Evolutionary conservation across 192 early-diverging fungal genomes (phyloP).

Genomic region (Rhizoclosmatium sp.): DNA sequence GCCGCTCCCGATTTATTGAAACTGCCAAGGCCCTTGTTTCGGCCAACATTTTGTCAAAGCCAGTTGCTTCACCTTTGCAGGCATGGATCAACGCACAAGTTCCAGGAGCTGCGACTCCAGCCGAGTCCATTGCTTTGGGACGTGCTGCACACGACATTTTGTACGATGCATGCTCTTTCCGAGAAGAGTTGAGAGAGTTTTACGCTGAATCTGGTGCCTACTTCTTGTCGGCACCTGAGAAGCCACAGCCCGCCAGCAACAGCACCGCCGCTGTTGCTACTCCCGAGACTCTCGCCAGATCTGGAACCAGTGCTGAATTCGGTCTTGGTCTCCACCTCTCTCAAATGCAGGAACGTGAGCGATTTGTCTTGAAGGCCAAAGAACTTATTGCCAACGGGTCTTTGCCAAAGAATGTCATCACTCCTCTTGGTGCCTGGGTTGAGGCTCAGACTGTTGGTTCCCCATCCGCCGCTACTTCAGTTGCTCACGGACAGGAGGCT

Average conservation of each 20-base stretch:
- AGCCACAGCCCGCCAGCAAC: neutral
- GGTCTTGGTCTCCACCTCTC: slow-evolving; percentile 82
- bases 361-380: slow-evolving; percentile 69
- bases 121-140: slow-evolving; percentile 2
- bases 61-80: slow-evolving; percentile 14
- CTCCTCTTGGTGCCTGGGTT: slow-evolving; percentile 20
- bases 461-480: slow-evolving; percentile 62
- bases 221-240: neutral
- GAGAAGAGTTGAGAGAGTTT: slow-evolving; percentile 17
- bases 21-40: slow-evolving; percentile 65
- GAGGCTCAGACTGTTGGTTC: slow-evolving; percentile 24
- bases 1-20: slow-evolving; percentile 61
- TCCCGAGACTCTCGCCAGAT: slow-evolving; percentile 2
- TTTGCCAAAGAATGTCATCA: neutral
- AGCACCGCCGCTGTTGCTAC: neutral
- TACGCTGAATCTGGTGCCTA: slow-evolving; percentile 14
- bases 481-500: slow-evolving; percentile 57
- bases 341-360: slow-evolving; percentile 71
- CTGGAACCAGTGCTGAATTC: slow-evolving; percentile 80
- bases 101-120: slow-evolving; percentile 1
- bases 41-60: neutral
- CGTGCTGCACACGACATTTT: slow-evolving; percentile 8
- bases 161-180: slow-evolving; percentile 3
- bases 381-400: slow-evolving; percentile 48
- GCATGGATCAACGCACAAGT: slow-evolving; percentile 27